Evolutionary conservation across 208 protist genomes (phyloP).

Genomic region (Borovskyia barvae): DNA sequence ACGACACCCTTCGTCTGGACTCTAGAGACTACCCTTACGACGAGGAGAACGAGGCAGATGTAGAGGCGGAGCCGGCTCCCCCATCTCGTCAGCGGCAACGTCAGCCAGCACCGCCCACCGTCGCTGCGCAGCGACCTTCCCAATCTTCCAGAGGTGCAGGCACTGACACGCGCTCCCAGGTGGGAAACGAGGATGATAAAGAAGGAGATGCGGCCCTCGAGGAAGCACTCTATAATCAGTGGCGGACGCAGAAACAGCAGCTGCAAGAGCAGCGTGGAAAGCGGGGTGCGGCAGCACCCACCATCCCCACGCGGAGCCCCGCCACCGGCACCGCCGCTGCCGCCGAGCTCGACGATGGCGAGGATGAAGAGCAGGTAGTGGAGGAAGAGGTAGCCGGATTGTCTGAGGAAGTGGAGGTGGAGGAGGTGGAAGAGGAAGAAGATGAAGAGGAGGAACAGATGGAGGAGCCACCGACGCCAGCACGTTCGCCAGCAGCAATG

Average conservation of each 20-base stretch:
- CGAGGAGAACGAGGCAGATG: constrained; percentile 26
- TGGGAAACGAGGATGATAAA: constrained; percentile 1
- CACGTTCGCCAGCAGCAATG: constrained; percentile 4
- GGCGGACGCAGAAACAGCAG: constrained; percentile 21
- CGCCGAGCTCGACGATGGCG: constrained; percentile 2
- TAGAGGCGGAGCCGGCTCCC: constrained; percentile 5
- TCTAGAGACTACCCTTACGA: constrained; percentile 22
- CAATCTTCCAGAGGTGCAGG: too few relatives aligned
- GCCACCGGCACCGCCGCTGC: constrained; percentile 2
- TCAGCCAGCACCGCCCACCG: constrained; percentile 7
- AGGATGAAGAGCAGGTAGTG: constrained; percentile 12
- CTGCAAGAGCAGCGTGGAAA: neutral
- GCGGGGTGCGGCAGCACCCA: neutral
- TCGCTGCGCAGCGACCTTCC: too few relatives aligned
- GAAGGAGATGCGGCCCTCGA: constrained; percentile 21
- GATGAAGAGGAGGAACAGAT: constrained; percentile 7
- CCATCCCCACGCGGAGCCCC: neutral
- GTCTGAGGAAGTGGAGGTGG: constrained; percentile 23
- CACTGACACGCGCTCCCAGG: neutral
- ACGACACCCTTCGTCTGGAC: too few relatives aligned
- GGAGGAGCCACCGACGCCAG: constrained; percentile 3
- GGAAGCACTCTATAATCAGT: constrained; percentile 18
- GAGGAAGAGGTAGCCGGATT: constrained; percentile 30
- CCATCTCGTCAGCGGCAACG: neutral
- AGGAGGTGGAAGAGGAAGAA: constrained; percentile 21